Evolutionary conservation across 2,329 filamentous ascomycete species (phyloP), one percentile per base, ranked within the genome.

Genomic region (Knufia petricola): DNA sequence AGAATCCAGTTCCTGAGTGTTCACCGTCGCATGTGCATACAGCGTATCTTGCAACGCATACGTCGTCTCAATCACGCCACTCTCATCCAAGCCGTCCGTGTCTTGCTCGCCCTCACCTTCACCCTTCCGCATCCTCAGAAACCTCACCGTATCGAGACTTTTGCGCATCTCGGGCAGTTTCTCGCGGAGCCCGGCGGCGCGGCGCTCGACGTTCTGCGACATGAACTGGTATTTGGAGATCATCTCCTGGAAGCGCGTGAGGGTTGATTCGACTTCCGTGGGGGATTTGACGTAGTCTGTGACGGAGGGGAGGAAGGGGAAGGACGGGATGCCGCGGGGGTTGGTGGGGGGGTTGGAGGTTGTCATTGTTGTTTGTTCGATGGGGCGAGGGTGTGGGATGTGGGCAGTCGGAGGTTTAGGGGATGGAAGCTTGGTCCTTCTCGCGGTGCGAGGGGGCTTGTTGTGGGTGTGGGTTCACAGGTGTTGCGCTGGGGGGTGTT

Each of bases 141-240:
- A 96, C 50, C 74, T 77, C 44, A 96, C 90, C 15, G 87, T 92
- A 52, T 96, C 90, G 51, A 96, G 70, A 1, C 92, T 96, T 74
- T 95, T 95, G 61, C 87, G 82, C 56, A 98, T 96, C 65, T 98
- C 92, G 0, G 92, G 92, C 57, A 98, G 88, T 73, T 96, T 98
- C 63, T 95, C 89, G 62, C 83, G 85, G 49, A 98, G 72, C 1
- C 89, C 88, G 3, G 77, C 74, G 46, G 85, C 83, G 41, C 92
- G 79, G 55, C 87, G 78, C 66, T 94, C 84, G 51, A 92, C 85
- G 67, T 95, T 96, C 64, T 84, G 75, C 70, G 96, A 88, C 92
- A 98, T 98, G 71, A 96, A 98, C 67, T 96, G 92, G 72, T 98
- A 98, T 76, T 98, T 98, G 59, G 88, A 94, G 64, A 65, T 63